Evolutionary conservation across 306 rosid species (phyloP).

Genomic region (Castanospermum australe): DNA sequence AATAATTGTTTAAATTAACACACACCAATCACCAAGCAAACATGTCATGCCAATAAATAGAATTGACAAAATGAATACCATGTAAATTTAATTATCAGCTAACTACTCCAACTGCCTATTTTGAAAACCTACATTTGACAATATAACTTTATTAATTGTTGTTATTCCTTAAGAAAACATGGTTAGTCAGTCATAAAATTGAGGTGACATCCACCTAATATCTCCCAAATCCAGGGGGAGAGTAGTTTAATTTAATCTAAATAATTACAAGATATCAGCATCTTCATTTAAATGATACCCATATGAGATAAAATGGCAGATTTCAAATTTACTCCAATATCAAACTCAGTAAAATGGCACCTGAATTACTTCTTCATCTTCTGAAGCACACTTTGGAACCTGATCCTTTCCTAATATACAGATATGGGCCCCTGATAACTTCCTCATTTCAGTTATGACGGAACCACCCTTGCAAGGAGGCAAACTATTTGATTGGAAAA

Average conservation of each 20-base stretch:
- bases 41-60: neutral
- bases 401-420: conserved; percentile 87
- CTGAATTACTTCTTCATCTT: conserved; percentile 92
- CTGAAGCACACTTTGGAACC: conserved; percentile 79
- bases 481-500: conserved; percentile 89
- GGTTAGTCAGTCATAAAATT: neutral
- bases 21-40: neutral
- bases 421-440: conserved; percentile 83
- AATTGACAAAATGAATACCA: neutral
- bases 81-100: conserved; percentile 9
- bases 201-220: neutral
- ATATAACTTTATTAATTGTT: neutral
- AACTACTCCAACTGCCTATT: conserved; percentile 5
- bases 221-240: neutral
- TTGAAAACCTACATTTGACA: neutral
- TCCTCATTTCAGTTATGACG: conserved; percentile 92
- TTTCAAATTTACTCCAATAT: conserved; percentile 2
- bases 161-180: neutral
- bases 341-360: conserved; percentile 36
- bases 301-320: conserved; percentile 5
- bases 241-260: neutral
- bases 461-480: conserved; percentile 93
- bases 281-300: conserved; percentile 11
- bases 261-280: neutral
- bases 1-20: neutral